A percentile compares a stretch with the other conserved stretches of the same genome.
phyloP scores from a whole-genome alignment of 306 rosid genomes.

The Medicago arabica region DNA sequence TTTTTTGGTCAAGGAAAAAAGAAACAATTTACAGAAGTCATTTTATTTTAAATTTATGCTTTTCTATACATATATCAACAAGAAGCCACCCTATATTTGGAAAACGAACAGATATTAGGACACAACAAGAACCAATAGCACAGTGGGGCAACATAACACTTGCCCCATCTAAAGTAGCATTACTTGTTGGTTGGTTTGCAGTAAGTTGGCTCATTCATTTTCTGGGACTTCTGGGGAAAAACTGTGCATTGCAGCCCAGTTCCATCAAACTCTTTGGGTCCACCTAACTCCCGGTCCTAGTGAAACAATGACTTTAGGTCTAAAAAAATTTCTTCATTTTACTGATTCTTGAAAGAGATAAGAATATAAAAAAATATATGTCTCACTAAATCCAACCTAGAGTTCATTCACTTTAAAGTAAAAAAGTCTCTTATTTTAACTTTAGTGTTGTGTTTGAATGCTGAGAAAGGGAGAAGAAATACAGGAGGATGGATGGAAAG shows the following conservation, averaged over 20 bases:
- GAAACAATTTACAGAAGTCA: background rate
- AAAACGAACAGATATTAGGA: conserved; percentile 24
- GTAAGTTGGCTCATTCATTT: conserved; percentile 37
- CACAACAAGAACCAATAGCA: conserved; percentile 29
- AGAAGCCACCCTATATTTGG: conserved; percentile 15
- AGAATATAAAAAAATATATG: background rate
- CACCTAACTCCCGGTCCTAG: conserved; percentile 24
- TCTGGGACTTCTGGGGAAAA: conserved; percentile 10
- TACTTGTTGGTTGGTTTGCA: conserved; percentile 37
- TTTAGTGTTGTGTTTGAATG: conserved; percentile 8
- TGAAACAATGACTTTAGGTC: conserved; percentile 7
- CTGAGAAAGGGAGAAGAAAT: background rate
- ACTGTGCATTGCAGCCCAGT: conserved; percentile 33
- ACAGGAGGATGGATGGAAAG: background rate
- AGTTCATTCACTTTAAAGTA: conserved; percentile 12
- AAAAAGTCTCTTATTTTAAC: background rate
- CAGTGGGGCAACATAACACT: conserved; percentile 28
- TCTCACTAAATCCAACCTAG: background rate
- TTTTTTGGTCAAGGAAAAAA: too few relatives aligned
- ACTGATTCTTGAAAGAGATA: background rate
- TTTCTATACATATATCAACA: conserved; percentile 2
- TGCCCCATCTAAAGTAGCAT: conserved; percentile 45
- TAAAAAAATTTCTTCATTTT: background rate
- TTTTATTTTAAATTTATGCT: background rate
- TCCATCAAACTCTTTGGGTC: conserved; percentile 44